These are phyloP conservation scores for Cryptomeria japonica DNA, from an alignment of 75 land plant species.

Conservation along the genomic window DNA sequence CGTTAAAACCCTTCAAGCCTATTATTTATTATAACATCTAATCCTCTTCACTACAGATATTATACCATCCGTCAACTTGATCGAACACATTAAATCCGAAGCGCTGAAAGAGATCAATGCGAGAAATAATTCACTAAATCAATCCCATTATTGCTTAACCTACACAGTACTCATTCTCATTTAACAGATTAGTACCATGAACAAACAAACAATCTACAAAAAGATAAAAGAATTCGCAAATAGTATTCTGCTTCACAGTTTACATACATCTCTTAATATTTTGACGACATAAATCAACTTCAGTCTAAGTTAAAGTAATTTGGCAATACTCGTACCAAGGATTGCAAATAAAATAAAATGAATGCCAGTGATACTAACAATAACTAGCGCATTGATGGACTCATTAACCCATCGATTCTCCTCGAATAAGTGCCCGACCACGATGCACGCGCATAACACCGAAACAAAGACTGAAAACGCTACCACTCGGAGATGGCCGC, in stretches of 20 bases:
- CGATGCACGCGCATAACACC: constrained; percentile 80
- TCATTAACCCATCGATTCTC: constrained; percentile 87
- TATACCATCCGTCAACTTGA: not conserved
- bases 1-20: not conserved
- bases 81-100: not conserved
- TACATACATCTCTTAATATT: not conserved
- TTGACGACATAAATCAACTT: not conserved
- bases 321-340: not conserved
- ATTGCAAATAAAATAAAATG: not conserved
- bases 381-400: constrained; percentile 74
- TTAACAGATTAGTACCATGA: not conserved
- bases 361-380: constrained; percentile 39
- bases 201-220: not conserved
- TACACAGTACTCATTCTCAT: not conserved
- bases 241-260: not conserved
- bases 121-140: not conserved
- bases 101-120: not conserved
- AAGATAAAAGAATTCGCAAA: not conserved
- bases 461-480: constrained; percentile 69
- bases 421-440: constrained; percentile 84
- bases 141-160: not conserved
- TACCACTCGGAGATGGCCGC: constrained; percentile 38
- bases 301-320: not conserved
- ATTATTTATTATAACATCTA: not conserved
- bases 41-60: not conserved